phyloP scores from a whole-genome alignment of 305 asterid species.

The Fraxinus velutina region DNA sequence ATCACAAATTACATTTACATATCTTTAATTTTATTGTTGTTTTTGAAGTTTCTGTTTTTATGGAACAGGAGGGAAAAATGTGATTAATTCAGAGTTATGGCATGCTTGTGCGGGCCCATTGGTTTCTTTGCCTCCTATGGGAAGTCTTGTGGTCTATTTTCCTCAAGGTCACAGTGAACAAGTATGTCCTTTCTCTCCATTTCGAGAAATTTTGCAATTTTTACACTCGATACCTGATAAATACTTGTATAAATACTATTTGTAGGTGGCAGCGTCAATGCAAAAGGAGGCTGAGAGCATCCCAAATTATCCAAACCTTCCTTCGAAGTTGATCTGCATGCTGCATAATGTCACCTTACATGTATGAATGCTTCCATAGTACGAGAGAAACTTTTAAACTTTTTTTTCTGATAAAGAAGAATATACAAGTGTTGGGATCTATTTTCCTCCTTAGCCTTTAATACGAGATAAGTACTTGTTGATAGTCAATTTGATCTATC shows the following conservation, averaged over 20 bases:
- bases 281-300: conserved; percentile 79
- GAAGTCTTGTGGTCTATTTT: conserved; percentile 90
- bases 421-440: not conserved
- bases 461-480: not conserved
- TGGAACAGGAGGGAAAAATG: conserved; percentile 59
- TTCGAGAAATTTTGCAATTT: conserved; percentile 10
- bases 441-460: not conserved
- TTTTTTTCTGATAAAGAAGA: not conserved
- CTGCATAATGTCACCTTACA: conserved; percentile 88
- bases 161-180: conserved; percentile 99
- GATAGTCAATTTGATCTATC: not conserved
- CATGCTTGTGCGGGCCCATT: conserved; percentile 99
- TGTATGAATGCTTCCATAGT: conserved; percentile 38
- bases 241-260: not conserved
- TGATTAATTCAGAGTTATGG: conserved; percentile 92
- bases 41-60: not conserved
- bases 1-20: not conserved
- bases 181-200: conserved; percentile 35
- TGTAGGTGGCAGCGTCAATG: conserved; percentile 96
- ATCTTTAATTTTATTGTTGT: not conserved
- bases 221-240: not conserved
- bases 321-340: conserved; percentile 84
- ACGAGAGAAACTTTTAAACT: not conserved
- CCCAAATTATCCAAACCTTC: conserved; percentile 94
- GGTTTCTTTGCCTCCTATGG: conserved; percentile 85